Conservation (phyloP, 768 basidiomycete species). For the Rhodotorula taiwanensis region DNA sequence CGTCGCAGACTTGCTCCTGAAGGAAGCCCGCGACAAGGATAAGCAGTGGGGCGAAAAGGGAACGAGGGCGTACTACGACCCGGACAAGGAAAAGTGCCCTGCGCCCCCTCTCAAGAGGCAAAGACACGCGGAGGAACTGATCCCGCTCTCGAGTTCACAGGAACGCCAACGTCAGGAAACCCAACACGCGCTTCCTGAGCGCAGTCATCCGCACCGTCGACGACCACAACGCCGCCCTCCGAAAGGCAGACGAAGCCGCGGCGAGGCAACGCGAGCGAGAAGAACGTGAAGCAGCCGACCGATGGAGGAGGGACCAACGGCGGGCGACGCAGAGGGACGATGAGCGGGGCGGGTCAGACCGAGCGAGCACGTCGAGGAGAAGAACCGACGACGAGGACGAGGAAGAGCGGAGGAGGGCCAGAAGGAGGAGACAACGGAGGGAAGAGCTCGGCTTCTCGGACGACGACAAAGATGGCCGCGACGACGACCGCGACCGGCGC, state of each 20-base stretch:
- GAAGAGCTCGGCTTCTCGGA: neutral
- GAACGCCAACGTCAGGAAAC: slow-evolving; percentile 53
- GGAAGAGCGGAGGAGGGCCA: neutral
- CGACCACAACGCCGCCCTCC: slow-evolving; percentile 83
- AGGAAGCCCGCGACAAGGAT: slow-evolving; percentile 87
- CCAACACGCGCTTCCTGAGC: slow-evolving; percentile 53
- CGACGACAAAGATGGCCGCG: neutral
- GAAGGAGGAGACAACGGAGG: neutral
- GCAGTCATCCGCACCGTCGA: slow-evolving; percentile 84
- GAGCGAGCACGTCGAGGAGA: slow-evolving; percentile 16
- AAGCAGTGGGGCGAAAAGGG: slow-evolving; percentile 60
- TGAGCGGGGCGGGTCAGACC: slow-evolving; percentile 44
- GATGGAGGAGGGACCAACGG: slow-evolving; percentile 38
- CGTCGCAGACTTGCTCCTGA: slow-evolving; percentile 83
- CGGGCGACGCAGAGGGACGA: slow-evolving; percentile 48
- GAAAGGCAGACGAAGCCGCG: slow-evolving; percentile 44
- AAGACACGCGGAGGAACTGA: no score
- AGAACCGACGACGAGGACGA: neutral
- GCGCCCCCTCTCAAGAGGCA: slow-evolving; percentile 48
- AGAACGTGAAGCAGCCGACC: slow-evolving; percentile 36
- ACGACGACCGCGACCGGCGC: slow-evolving; percentile 10
- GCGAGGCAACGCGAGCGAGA: slow-evolving; percentile 37
- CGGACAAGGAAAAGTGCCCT: slow-evolving; percentile 25
- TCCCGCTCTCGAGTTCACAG: neutral
- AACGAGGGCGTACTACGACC: slow-evolving; percentile 25